phyloP scores from a whole-genome alignment of 2,329 filamentous ascomycete species.

The Sporothrix pallida region DNA sequence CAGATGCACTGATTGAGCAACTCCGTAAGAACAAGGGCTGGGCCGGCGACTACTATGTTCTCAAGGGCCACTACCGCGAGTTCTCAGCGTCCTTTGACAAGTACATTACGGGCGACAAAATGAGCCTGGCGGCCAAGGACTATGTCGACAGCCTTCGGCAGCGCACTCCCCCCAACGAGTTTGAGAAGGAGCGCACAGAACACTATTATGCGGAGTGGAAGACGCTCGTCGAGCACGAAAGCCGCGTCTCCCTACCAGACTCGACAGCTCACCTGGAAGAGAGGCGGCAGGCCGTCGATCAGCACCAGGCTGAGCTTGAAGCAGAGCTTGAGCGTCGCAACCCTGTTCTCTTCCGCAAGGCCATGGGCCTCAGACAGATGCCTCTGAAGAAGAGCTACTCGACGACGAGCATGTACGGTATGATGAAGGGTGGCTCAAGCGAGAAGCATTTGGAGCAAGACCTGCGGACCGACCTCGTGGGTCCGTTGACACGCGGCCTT shows the following conservation, averaged over 20 bases:
- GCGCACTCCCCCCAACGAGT: conserved; percentile 43
- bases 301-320: conserved; percentile 57
- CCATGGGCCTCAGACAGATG: conserved; percentile 46
- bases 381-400: conserved; percentile 21
- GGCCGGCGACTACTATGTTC: conserved; percentile 58
- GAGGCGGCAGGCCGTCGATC: conserved; percentile 49
- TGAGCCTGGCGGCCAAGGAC: conserved; percentile 50
- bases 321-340: conserved; percentile 55
- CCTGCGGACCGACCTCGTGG: conserved; percentile 41
- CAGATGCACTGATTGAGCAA: conserved; percentile 53
- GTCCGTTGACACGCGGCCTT: conserved; percentile 43
- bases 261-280: conserved; percentile 50
- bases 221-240: conserved; percentile 51
- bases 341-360: conserved; percentile 55
- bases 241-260: conserved; percentile 48
- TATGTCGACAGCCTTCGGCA: conserved; percentile 50
- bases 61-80: conserved; percentile 62
- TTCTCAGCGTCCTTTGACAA: conserved; percentile 60
- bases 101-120: conserved; percentile 54
- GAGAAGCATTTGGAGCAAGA: conserved; percentile 40
- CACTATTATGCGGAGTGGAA: conserved; percentile 55
- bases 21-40: conserved; percentile 54
- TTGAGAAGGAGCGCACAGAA: conserved; percentile 44
- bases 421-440: conserved; percentile 31
- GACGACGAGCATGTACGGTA: conserved; percentile 7